Evolutionary conservation across 2,329 filamentous ascomycete genomes (phyloP).

Genomic region (Sclerotinia minor): DNA sequence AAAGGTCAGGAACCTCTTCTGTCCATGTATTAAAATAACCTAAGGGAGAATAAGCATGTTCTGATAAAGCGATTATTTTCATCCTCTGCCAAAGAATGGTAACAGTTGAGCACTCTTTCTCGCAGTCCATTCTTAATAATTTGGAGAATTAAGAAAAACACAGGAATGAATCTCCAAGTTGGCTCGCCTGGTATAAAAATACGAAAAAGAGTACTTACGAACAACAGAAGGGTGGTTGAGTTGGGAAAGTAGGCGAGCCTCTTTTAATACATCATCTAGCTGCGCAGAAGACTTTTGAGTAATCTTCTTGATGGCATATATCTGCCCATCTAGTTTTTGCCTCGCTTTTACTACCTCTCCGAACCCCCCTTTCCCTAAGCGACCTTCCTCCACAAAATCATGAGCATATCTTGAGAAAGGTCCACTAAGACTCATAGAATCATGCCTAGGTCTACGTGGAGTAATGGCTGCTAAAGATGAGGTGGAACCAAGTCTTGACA

Average conservation of each 20-base stretch:
- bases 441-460: conserved; percentile 56
- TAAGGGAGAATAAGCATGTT: conserved; percentile 48
- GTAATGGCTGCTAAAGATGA: conserved; percentile 46
- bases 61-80: neutral
- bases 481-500: conserved; percentile 45
- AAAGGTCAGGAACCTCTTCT: conserved; percentile 63
- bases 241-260: conserved; percentile 86
- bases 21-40: conserved; percentile 96
- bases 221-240: conserved; percentile 78
- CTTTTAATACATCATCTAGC: conserved; percentile 78
- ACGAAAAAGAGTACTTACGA: conserved; percentile 35
- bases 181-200: neutral
- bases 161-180: neutral
- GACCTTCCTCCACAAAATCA: conserved; percentile 88
- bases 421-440: conserved; percentile 58
- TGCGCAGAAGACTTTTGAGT: conserved; percentile 76
- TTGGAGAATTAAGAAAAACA: neutral
- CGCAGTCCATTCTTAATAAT: too few relatives aligned
- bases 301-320: conserved; percentile 97
- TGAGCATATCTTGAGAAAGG: conserved; percentile 68
- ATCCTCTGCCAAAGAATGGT: too few relatives aligned
- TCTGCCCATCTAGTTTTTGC: conserved; percentile 88
- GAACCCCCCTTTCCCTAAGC: conserved; percentile 90
- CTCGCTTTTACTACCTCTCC: conserved; percentile 94
- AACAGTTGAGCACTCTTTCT: neutral